These are phyloP conservation scores for Lophium mytilinum DNA, from an alignment of 495 filamentous ascomycete genomes.

Conservation along the genomic window DNA sequence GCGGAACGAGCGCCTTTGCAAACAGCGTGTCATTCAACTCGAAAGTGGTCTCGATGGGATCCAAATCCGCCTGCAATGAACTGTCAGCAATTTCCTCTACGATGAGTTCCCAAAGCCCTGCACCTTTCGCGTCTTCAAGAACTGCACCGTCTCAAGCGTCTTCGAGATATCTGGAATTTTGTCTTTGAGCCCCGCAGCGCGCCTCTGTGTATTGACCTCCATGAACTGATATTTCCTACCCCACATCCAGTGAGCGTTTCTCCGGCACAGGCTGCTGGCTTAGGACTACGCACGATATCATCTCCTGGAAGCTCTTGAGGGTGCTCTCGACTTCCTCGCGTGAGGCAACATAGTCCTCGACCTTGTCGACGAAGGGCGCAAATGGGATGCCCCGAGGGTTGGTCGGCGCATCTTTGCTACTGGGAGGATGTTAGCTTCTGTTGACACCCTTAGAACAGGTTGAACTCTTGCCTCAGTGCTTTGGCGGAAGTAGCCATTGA, in stretches of 20 bases:
- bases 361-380: slow-evolving; percentile 94
- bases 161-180: slow-evolving; percentile 97
- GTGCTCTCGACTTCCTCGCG: slow-evolving; percentile 83
- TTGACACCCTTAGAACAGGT: neutral
- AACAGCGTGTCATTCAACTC: slow-evolving; percentile 95
- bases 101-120: slow-evolving; percentile 5
- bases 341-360: slow-evolving; percentile 85
- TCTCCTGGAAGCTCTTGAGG: slow-evolving; percentile 90
- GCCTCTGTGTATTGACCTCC: slow-evolving; percentile 83
- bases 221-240: slow-evolving; percentile 96
- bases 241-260: neutral
- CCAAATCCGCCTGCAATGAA: slow-evolving; percentile 34
- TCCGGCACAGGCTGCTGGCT: neutral
- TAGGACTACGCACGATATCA: slow-evolving; percentile 69
- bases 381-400: slow-evolving; percentile 92
- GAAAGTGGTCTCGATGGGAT: slow-evolving; percentile 82
- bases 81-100: slow-evolving; percentile 11
- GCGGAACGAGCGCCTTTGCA: slow-evolving; percentile 72
- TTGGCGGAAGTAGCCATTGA: slow-evolving; percentile 13
- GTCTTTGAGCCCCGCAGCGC: slow-evolving; percentile 75
- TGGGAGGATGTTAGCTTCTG: slow-evolving; percentile 1
- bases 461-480: slow-evolving; percentile 3
- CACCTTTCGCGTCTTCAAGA: slow-evolving; percentile 64
- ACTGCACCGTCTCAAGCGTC: slow-evolving; percentile 88
- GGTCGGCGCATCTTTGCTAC: slow-evolving; percentile 50